phyloP scores from a whole-genome alignment of 805 yeast genomes.

The Maudiozyma barnettii region DNA sequence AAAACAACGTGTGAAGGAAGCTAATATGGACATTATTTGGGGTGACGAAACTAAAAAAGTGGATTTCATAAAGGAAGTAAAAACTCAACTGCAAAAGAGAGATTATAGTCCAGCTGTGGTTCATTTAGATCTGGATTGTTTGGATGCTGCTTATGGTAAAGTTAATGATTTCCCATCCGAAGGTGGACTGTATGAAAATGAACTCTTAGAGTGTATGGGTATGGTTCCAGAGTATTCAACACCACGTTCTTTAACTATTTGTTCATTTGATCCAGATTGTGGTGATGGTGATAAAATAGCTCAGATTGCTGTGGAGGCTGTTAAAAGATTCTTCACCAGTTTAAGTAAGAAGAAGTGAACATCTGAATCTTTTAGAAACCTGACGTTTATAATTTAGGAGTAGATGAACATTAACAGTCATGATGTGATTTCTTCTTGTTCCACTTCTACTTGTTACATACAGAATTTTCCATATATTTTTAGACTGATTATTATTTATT shows the following conservation, averaged over 20 bases:
- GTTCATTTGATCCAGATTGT: conserved; percentile 1
- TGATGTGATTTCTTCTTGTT: too few relatives aligned
- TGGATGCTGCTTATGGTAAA: not conserved
- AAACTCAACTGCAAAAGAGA: not conserved
- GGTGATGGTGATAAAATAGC: conserved; percentile 1
- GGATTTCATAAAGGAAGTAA: not conserved
- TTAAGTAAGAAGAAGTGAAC: not conserved
- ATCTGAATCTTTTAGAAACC: too few relatives aligned
- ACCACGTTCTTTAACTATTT: not conserved
- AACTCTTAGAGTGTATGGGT: not conserved
- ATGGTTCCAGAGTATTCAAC: not conserved
- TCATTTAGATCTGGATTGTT: conserved; percentile 1
- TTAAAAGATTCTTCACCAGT: not conserved
- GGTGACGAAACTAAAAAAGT: not conserved
- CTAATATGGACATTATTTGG: not conserved
- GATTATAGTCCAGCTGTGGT: not conserved
- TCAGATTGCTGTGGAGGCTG: not conserved
- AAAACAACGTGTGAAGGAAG: not conserved
- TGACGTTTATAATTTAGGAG: too few relatives aligned
- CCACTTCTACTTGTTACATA: too few relatives aligned
- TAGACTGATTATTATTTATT: too few relatives aligned
- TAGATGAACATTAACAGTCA: too few relatives aligned
- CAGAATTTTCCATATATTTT: too few relatives aligned
- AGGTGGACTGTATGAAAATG: not conserved
- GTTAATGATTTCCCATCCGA: not conserved